phyloP scores from a whole-genome alignment of 371 early-diverging fungal species.

The Mucor sp. region DNA sequence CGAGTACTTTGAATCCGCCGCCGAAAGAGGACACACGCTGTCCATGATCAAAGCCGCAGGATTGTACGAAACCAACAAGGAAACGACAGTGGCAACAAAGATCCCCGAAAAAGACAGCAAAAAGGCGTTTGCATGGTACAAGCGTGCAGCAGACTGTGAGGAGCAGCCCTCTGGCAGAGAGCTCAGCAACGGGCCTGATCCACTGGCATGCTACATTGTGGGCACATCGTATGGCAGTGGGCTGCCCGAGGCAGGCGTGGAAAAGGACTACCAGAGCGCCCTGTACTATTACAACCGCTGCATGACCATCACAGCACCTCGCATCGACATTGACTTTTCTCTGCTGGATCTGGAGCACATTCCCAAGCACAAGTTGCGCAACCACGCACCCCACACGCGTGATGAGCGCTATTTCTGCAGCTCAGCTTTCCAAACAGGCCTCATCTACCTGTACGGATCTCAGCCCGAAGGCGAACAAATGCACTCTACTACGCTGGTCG shows the following conservation, averaged over 20 bases:
- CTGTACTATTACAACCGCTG: slow-evolving; percentile 47
- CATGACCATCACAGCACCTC: slow-evolving; percentile 50
- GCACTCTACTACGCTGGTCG: slow-evolving; percentile 34
- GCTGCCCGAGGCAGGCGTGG: slow-evolving; percentile 40
- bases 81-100: slow-evolving; percentile 8
- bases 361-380: slow-evolving; percentile 38
- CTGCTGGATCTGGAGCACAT: slow-evolving; percentile 32
- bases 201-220: slow-evolving; percentile 48
- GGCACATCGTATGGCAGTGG: slow-evolving; percentile 50
- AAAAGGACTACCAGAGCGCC: slow-evolving; percentile 47
- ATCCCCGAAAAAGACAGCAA: slow-evolving; percentile 35
- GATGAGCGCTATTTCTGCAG: slow-evolving; percentile 51
- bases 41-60: slow-evolving; percentile 52
- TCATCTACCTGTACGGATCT: slow-evolving; percentile 52
- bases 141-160: slow-evolving; percentile 42
- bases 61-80: slow-evolving; percentile 32
- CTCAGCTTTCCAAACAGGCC: slow-evolving; percentile 51
- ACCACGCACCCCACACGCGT: slow-evolving; percentile 42
- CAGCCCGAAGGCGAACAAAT: slow-evolving; percentile 41
- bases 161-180: slow-evolving; percentile 29
- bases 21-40: slow-evolving; percentile 47
- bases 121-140: slow-evolving; percentile 52
- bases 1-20: slow-evolving; percentile 38
- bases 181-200: slow-evolving; percentile 41
- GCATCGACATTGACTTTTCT: slow-evolving; percentile 45